phyloP scores from a whole-genome alignment of 306 rosid species.

The Ceratonia siliqua region DNA sequence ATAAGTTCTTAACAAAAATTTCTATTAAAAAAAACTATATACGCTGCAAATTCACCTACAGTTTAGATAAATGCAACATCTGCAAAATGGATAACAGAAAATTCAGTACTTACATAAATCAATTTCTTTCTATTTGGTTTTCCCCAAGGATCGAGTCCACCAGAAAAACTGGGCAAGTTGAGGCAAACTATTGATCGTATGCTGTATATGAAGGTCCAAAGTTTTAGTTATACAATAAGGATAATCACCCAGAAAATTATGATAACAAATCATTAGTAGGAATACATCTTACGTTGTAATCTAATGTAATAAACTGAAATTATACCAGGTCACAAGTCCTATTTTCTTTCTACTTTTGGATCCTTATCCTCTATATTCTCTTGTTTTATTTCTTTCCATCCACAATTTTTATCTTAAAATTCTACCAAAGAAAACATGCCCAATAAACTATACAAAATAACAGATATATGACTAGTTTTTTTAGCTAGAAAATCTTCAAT shows the following conservation, averaged over 20 bases:
- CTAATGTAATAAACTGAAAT: not conserved
- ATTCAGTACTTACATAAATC: slow-evolving; percentile 53
- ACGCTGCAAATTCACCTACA: not conserved
- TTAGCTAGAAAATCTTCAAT: not conserved
- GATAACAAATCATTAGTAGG: not conserved
- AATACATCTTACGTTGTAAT: not conserved
- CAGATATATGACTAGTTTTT: not conserved
- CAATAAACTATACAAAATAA: not conserved
- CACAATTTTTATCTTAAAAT: not conserved
- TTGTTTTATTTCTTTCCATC: not conserved
- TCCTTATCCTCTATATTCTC: not conserved
- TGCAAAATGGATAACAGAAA: not conserved
- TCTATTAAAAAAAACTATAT: too few species aligned
- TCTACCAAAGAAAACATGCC: not conserved
- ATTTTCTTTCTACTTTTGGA: not conserved
- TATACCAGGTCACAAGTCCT: not conserved
- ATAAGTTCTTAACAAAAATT: not conserved
- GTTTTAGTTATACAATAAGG: slow-evolving; percentile 9
- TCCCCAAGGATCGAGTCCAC: slow-evolving; percentile 98
- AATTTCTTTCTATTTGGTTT: slow-evolving; percentile 64
- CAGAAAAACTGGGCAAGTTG: slow-evolving; percentile 94
- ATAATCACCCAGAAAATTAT: not conserved
- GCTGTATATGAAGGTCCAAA: slow-evolving; percentile 52
- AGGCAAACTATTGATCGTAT: slow-evolving; percentile 82
- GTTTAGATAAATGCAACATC: not conserved